Conservation (phyloP, 345 rosid species). For the Zanthoxylum bungeanum region DNA sequence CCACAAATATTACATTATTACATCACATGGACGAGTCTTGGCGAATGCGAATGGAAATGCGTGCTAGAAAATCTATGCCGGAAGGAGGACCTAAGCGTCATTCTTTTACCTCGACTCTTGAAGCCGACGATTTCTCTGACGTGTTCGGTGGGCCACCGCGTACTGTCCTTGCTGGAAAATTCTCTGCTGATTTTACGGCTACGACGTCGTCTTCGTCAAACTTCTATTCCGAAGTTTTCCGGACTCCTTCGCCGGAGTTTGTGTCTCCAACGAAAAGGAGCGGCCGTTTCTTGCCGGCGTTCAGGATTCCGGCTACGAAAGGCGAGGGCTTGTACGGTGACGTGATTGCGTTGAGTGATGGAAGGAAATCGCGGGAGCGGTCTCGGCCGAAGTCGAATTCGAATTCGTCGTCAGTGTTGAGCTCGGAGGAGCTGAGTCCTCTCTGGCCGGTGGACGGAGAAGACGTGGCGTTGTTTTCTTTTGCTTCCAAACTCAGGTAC, state of each 20-base stretch:
- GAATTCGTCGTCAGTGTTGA: slow-evolving; percentile 69
- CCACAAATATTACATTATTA: background rate
- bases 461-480: slow-evolving; percentile 65
- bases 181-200: slow-evolving; percentile 52
- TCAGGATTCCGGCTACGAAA: slow-evolving; percentile 61
- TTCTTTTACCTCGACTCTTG: slow-evolving; percentile 21
- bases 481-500: slow-evolving; percentile 85
- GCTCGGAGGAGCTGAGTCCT: slow-evolving; percentile 85
- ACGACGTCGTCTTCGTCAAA: slow-evolving; percentile 7
- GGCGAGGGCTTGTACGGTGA: slow-evolving; percentile 61
- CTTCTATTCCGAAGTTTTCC: slow-evolving; percentile 77
- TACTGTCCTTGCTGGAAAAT: slow-evolving; percentile 54
- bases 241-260: slow-evolving; percentile 28
- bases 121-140: slow-evolving; percentile 71
- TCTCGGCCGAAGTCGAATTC: slow-evolving; percentile 57
- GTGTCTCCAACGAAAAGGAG: slow-evolving; percentile 27
- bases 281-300: slow-evolving; percentile 61
- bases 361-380: slow-evolving; percentile 45
- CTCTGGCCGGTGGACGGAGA: slow-evolving; percentile 52
- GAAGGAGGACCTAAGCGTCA: slow-evolving; percentile 12
- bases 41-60: slow-evolving; percentile 71
- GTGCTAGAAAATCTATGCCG: background rate
- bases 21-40: slow-evolving; percentile 74
- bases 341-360: slow-evolving; percentile 47
- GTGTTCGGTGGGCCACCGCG: slow-evolving; percentile 94